These are phyloP conservation scores for Candida ficus DNA, from an alignment of 805 yeast species.

Conservation along the genomic window DNA sequence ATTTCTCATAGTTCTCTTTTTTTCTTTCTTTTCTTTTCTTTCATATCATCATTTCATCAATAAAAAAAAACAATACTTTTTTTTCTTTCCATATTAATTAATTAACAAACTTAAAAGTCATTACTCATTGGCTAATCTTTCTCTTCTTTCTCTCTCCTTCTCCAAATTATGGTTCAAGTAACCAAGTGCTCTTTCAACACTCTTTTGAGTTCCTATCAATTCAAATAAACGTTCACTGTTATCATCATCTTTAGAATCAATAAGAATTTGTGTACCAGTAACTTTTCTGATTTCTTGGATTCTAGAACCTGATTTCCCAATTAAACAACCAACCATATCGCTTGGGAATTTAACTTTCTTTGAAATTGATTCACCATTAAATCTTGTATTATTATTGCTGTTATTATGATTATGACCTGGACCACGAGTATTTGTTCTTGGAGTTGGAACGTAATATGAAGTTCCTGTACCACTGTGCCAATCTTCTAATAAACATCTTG, in stretches of 20 bases:
- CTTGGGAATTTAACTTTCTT: conserved; percentile 60
- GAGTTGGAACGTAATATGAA: conserved; percentile 53
- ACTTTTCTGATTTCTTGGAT: conserved; percentile 79
- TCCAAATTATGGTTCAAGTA: conserved; percentile 54
- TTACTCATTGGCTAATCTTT: conserved; percentile 20
- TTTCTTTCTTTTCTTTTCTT: conserved; percentile 6
- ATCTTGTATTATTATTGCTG: conserved; percentile 6
- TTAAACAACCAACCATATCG: conserved; percentile 82
- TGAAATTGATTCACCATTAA: conserved; percentile 19
- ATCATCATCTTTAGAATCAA: conserved; percentile 63
- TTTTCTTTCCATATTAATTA: too few species aligned
- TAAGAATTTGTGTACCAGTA: conserved; percentile 74
- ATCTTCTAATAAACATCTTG: conserved; percentile 72
- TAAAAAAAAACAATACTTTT: too few species aligned
- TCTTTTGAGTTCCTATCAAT: conserved; percentile 48
- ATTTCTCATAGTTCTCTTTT: neutral
- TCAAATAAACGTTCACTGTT: conserved; percentile 65
- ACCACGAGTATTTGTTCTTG: conserved; percentile 12
- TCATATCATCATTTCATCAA: neutral
- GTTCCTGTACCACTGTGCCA: conserved; percentile 62
- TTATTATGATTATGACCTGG: conserved; percentile 14
- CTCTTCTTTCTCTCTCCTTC: conserved; percentile 51
- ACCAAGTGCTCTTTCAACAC: conserved; percentile 53
- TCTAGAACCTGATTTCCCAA: conserved; percentile 81
- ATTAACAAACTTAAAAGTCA: too few species aligned